Percentiles rank a stretch among this genome's conserved stretches.
Evolutionary conservation across 768 basidiomycete species (phyloP).

Genomic region (Harrya chromipes): DNA sequence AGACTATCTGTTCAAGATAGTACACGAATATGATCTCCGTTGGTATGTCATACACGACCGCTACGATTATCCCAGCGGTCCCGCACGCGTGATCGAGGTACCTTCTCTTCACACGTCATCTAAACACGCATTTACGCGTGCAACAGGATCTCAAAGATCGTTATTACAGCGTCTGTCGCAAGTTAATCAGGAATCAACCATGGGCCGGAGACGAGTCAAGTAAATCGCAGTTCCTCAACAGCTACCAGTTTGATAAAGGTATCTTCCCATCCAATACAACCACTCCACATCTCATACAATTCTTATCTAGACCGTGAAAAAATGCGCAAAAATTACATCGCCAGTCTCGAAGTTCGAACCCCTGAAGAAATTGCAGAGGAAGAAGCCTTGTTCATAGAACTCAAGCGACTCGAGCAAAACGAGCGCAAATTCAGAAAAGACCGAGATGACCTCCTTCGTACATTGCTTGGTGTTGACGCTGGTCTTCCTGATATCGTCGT

Average conservation of each 20-base stretch:
- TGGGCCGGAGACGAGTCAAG: slow-evolving; percentile 79
- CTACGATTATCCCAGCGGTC: slow-evolving; percentile 68
- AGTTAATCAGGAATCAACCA: slow-evolving; percentile 78
- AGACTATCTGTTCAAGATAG: slow-evolving; percentile 81
- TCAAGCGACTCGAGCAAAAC: slow-evolving; percentile 92
- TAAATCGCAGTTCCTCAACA: slow-evolving; percentile 64
- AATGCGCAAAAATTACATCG: slow-evolving; percentile 83
- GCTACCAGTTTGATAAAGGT: slow-evolving; percentile 90
- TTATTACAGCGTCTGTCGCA: slow-evolving; percentile 89
- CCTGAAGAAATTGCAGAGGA: slow-evolving; percentile 90
- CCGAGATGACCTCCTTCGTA: slow-evolving; percentile 81
- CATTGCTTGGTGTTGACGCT: slow-evolving; percentile 81
- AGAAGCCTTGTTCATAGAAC: slow-evolving; percentile 89
- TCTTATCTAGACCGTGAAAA: slow-evolving; percentile 69
- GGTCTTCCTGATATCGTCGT: slow-evolving; percentile 71
- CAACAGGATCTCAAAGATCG: slow-evolving; percentile 83
- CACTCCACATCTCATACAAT: background rate
- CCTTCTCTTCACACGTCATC: background rate
- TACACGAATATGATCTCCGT: slow-evolving; percentile 78
- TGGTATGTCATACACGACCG: slow-evolving; percentile 92
- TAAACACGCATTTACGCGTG: background rate
- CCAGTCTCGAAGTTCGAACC: slow-evolving; percentile 84
- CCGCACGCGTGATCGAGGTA: slow-evolving; percentile 68
- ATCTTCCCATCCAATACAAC: background rate
- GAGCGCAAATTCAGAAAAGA: slow-evolving; percentile 87